phyloP scores from a whole-genome alignment of 805 yeast genomes.

The Huiozyma naganishii region DNA sequence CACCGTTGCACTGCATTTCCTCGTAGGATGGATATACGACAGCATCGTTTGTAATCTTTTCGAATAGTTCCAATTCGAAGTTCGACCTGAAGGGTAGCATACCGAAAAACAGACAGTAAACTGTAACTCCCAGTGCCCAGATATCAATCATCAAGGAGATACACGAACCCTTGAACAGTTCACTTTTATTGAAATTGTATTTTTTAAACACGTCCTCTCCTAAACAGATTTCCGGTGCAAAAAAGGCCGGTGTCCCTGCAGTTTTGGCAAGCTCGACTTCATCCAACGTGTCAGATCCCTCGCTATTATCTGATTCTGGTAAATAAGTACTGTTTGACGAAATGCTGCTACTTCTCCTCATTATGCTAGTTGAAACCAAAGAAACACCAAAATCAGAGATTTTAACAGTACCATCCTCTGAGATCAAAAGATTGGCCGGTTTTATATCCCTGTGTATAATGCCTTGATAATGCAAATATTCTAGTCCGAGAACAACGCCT shows the following conservation, averaged over 20 bases:
- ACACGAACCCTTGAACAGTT: constrained; percentile 32
- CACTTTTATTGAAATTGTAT: constrained; percentile 15
- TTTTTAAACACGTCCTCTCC: constrained; percentile 31
- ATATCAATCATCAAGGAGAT: constrained; percentile 83
- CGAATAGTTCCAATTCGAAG: constrained; percentile 58
- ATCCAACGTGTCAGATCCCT: constrained; percentile 20
- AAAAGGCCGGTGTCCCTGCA: constrained; percentile 95
- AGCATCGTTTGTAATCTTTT: constrained; percentile 58
- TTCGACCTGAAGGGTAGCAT: constrained; percentile 81
- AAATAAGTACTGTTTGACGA: constrained; percentile 7
- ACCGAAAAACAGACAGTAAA: constrained; percentile 86
- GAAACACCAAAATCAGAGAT: constrained; percentile 95
- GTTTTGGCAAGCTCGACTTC: constrained; percentile 90
- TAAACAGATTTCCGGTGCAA: constrained; percentile 85
- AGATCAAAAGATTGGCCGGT: constrained; percentile 80
- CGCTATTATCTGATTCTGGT: not conserved
- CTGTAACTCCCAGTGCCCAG: constrained; percentile 95
- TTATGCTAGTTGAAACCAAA: constrained; percentile 29
- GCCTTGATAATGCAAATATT: constrained; percentile 83
- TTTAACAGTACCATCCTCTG: constrained; percentile 65
- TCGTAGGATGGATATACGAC: constrained; percentile 44
- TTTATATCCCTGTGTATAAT: constrained; percentile 92
- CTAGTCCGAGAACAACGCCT: constrained; percentile 80
- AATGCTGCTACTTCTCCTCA: constrained; percentile 5
- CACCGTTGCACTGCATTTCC: constrained; percentile 18